A percentile compares a stretch with the other conserved stretches of the same genome.
phyloP scores from a whole-genome alignment of 257 asterid species.

The Jacaranda mimosifolia region DNA sequence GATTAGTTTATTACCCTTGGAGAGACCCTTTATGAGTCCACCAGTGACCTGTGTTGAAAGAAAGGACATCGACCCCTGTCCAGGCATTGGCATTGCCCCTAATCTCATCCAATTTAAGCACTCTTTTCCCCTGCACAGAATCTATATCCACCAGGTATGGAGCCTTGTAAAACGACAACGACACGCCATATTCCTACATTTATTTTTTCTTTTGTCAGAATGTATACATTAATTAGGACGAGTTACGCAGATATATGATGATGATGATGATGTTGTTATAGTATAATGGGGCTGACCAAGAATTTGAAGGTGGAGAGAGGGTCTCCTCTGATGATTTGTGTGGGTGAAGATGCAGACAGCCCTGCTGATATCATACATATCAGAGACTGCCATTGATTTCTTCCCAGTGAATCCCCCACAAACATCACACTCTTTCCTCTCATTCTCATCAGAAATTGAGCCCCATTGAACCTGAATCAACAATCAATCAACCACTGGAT shows the following conservation, averaged over 20 bases:
- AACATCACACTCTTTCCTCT: constrained; percentile 82
- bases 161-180: constrained; percentile 85
- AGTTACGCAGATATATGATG: no score
- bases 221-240: no score
- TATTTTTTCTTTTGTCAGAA: no score
- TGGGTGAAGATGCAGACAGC: constrained; percentile 61
- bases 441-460: constrained; percentile 59
- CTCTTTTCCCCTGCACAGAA: constrained; percentile 70
- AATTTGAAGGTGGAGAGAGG: constrained; percentile 76
- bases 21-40: constrained; percentile 87
- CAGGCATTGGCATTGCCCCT: constrained; percentile 82
- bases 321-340: constrained; percentile 68
- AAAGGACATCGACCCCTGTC: constrained; percentile 80
- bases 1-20: constrained; percentile 65
- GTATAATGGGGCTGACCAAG: constrained; percentile 52
- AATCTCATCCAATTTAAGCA: constrained; percentile 82
- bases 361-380: constrained; percentile 82
- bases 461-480: constrained; percentile 53
- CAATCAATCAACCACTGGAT: background rate
- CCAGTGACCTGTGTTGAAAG: constrained; percentile 98
- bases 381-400: constrained; percentile 94
- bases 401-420: constrained; percentile 93
- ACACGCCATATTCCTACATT: constrained; percentile 74
- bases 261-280: background rate
- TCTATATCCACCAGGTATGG: constrained; percentile 91